Evolutionary conservation across 352 stramenopile genomes (phyloP).

Genomic region (Globisporangium abappressorium): DNA sequence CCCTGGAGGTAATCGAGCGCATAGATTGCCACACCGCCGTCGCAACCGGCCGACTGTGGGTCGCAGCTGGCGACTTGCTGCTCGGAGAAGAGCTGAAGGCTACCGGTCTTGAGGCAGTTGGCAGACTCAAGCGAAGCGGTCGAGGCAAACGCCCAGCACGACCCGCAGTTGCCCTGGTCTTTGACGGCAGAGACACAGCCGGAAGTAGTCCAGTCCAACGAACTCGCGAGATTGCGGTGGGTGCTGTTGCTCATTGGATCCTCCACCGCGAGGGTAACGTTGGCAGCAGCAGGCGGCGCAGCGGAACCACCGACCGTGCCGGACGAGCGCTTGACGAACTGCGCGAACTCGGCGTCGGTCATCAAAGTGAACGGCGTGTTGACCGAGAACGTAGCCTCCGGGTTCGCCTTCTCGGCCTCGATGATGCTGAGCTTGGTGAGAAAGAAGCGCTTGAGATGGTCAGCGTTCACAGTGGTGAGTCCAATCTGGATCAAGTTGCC

Average conservation of each 20-base stretch:
- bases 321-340: background rate
- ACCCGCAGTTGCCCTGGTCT: constrained; percentile 96
- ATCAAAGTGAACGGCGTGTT: background rate
- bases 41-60: background rate
- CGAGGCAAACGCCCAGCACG: constrained; percentile 97
- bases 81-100: background rate
- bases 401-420: background rate
- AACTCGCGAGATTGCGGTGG: background rate
- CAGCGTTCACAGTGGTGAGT: background rate
- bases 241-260: background rate
- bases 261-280: background rate
- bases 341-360: background rate
- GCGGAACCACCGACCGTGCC: too few relatives aligned
- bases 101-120: constrained; percentile 28
- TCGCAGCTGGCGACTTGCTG: background rate
- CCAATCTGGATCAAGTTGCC: background rate
- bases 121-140: constrained; percentile 62
- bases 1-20: background rate
- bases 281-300: background rate
- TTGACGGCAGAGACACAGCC: constrained; percentile 43
- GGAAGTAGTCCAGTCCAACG: background rate
- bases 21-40: background rate
- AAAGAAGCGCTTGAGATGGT: background rate
- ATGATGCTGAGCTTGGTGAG: background rate
- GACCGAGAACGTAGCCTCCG: background rate